Evolutionary conservation across 2,329 filamentous ascomycete genomes (phyloP).

Genomic region (Xylogone sp.): DNA sequence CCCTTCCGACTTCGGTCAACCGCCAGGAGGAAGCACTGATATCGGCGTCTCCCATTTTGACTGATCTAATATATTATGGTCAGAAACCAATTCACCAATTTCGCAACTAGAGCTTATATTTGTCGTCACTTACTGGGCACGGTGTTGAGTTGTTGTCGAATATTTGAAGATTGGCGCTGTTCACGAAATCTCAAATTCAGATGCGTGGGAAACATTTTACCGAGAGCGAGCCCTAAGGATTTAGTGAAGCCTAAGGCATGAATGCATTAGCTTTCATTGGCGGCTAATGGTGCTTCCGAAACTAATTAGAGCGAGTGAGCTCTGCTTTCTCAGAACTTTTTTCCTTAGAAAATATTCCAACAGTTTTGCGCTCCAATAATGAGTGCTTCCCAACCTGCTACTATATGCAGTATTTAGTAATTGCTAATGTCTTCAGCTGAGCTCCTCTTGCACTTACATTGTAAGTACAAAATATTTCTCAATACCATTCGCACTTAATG

Average conservation of each 20-base stretch:
- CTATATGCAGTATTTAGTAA: too few species aligned
- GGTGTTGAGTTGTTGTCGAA: constrained; percentile 25
- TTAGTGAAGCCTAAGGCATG: constrained; percentile 7
- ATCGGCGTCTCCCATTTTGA: constrained; percentile 78
- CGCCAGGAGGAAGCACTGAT: constrained; percentile 85
- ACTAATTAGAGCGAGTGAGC: too few species aligned
- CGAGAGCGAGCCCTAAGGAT: constrained; percentile 17
- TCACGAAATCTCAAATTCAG: constrained; percentile 14
- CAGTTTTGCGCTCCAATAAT: too few species aligned
- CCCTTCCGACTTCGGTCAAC: constrained; percentile 96
- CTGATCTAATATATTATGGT: constrained; percentile 40
- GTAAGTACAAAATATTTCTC: constrained; percentile 3
- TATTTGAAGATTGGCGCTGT: constrained; percentile 14
- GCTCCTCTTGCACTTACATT: neutral
- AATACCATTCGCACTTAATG: constrained; percentile 44
- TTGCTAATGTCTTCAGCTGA: too few species aligned
- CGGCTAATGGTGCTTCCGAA: too few species aligned
- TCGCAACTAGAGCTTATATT: too few species aligned
- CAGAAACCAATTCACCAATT: neutral
- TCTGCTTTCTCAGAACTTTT: too few species aligned
- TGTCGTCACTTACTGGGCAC: constrained; percentile 23
- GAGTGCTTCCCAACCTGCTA: too few species aligned
- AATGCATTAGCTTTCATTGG: constrained; percentile 9
- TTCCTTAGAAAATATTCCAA: too few species aligned
- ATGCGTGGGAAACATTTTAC: constrained; percentile 3